Base-by-base conservation (phyloP, 495 filamentous ascomycete species). In the Penicillium lagena region DNA sequence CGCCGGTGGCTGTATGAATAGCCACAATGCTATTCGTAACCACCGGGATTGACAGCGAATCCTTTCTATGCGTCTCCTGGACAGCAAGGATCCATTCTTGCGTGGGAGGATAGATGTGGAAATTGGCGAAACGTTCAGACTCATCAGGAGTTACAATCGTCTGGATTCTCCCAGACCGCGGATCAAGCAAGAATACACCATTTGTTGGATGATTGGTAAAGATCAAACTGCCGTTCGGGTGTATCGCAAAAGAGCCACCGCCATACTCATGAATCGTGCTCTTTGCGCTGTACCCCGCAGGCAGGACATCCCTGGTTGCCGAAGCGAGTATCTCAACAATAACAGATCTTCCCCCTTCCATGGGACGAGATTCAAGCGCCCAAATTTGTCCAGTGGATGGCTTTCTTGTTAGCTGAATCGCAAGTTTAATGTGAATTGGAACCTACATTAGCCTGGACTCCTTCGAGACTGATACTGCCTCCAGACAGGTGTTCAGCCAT, bases 231-330 rank as follows among this genome's bases (percentile, higher is more conserved):
- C 57, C 59, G 13, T 52, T 33, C 7, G 50, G 45, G 9, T 62
- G 42, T 2, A 47, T 46, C 40, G 22, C 22, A 22, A 62, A 57
- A 7, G 67, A 46, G 7, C 51, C 55, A 10, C 70, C 71, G 8
- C 70, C 71, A 50, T 73, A 73, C 34, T 68, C 70, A 46, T 75
- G 68, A 9, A 73, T 51, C 6, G 45, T 42, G 15, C 49, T 64
- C 2, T 40, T 35, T 4, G 60, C 68, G 42, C 50, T 62, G 49
- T 59, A 64, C 22, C 52, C 39, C 13, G 47, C 30, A 1, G 68
- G 64, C 4, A 73, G 54, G 11, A 71, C 51, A 42, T 72, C 66
- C 10, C 49, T 43, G 2, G 27, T 17, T 29, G 44, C 40, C 17
- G 8, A 27, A 6, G 47, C 46, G 7, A 36, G 33, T 40, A 57